Base-by-base conservation (phyloP, 345 rosid genomes). In the Eucalyptus sp. region DNA sequence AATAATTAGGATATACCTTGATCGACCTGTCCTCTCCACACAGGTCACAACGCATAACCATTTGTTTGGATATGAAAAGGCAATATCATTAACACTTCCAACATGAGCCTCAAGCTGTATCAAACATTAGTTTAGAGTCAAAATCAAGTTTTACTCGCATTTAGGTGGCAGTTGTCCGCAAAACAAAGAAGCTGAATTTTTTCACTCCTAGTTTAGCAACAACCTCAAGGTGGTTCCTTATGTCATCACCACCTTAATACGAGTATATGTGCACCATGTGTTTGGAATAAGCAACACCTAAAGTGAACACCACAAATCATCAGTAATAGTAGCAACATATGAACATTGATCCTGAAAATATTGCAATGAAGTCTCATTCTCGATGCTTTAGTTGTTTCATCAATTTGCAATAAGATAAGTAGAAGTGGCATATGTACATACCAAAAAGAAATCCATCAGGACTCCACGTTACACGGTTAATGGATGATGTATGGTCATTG, bases 391-490 rank as follows among this genome's bases (percentile, higher is more conserved):
- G 49, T 60, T 22, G 3, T 52, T 41, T 6, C 20, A 58, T 87
- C 87, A 91, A 90, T 90, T 87, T 89, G 56, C 49, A 64, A 79
- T 56, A 50, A 10, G 31, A 81, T 10, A 49, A 86, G 48, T 13
- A 46, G 24, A 84, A 48, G 13, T n/a, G 87, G 4, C 56, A 37
- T 27, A 50, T 86, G 68, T 31, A 52, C 89, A 10, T 88, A 90
- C 91, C 96, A 46, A 94, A 91, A 89, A 93, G 90, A 13, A 86
- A 89, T 89, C 96, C 97, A 90, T 94, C 94, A 49, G 94, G 91
- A 90, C 96, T 94, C 95, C 97, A 95, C n/a, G 89, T 92, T 80
- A 94, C 95, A 12, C 92, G 94, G 79, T 89, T 94, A 86, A 95
- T 95, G 6, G 62, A 93, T 87, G 92, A 92, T 81, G 93, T 86